phyloP scores from a whole-genome alignment of 2,329 filamentous ascomycete genomes.

The Pseudopyrenochaeta lycopersici region DNA sequence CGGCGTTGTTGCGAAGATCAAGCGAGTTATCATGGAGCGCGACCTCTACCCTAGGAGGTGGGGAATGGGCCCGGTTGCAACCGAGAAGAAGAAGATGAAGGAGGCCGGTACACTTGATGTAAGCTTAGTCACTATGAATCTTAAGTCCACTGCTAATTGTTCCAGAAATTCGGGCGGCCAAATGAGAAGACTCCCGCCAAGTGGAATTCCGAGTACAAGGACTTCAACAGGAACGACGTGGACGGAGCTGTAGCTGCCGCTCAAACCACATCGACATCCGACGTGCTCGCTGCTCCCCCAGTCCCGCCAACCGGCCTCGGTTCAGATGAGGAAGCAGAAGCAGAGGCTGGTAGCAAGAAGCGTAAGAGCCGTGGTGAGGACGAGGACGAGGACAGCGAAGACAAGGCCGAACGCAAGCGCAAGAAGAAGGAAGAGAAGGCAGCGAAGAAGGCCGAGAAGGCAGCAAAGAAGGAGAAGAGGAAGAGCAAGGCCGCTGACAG shows the following conservation, averaged over 20 bases:
- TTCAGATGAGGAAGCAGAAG: constrained; percentile 51
- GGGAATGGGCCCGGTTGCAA: constrained; percentile 91
- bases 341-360: constrained; percentile 49
- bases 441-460: constrained; percentile 42
- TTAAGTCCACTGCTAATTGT: constrained; percentile 41
- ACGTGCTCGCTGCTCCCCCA: constrained; percentile 49
- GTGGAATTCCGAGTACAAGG: constrained; percentile 93
- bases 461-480: constrained; percentile 41
- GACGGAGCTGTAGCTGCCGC: constrained; percentile 35
- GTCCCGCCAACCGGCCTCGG: constrained; percentile 41
- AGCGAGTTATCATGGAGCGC: constrained; percentile 99
- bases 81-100: constrained; percentile 99
- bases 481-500: constrained; percentile 42
- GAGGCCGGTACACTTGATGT: constrained; percentile 93
- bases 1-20: constrained; percentile 97
- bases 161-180: constrained; percentile 83
- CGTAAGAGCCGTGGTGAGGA: constrained; percentile 60
- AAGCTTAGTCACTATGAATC: constrained; percentile 38
- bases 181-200: constrained; percentile 94
- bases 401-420: constrained; percentile 61
- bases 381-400: constrained; percentile 56
- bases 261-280: constrained; percentile 42
- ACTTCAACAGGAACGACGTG: constrained; percentile 61
- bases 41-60: constrained; percentile 96
- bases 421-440: constrained; percentile 78